phyloP scores from a whole-genome alignment of 2,329 filamentous ascomycete genomes.

The Colletotrichum musae region DNA sequence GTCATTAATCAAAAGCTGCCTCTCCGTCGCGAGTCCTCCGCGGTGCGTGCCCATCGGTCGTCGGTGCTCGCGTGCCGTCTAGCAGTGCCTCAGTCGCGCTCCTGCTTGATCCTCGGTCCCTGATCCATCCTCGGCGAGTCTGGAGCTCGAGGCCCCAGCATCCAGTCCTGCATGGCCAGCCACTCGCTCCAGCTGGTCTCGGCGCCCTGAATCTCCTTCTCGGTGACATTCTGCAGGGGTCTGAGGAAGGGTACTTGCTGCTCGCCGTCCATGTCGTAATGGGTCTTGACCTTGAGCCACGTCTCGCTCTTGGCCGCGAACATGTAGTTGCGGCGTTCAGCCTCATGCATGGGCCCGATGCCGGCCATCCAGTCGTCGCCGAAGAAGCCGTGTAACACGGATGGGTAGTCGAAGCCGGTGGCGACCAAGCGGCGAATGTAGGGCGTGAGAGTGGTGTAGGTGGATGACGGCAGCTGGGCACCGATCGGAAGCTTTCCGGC shows the following conservation, averaged over 20 bases:
- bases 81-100: conserved; percentile 20
- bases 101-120: conserved; percentile 36
- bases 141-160: conserved; percentile 88
- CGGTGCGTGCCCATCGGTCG: not conserved
- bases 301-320: conserved; percentile 94
- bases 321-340: conserved; percentile 92
- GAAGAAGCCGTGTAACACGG: conserved; percentile 94
- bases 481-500: conserved; percentile 49
- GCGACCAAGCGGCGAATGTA: conserved; percentile 92
- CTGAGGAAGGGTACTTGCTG: conserved; percentile 91
- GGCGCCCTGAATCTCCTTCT: conserved; percentile 85
- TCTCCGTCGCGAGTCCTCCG: conserved; percentile 6
- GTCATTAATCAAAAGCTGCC: conserved; percentile 22
- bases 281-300: conserved; percentile 89
- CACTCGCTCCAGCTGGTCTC: conserved; percentile 94
- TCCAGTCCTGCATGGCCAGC: conserved; percentile 98
- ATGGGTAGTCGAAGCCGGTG: conserved; percentile 89
- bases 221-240: conserved; percentile 81
- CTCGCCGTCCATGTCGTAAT: conserved; percentile 88
- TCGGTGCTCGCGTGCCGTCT: not conserved
- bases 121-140: conserved; percentile 19
- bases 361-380: conserved; percentile 92
- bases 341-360: conserved; percentile 86
- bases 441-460: conserved; percentile 80
- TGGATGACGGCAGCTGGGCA: conserved; percentile 46